A percentile compares a stretch with the other conserved stretches of the same genome.
Evolutionary conservation across 164 flowering plant genomes (phyloP).

Genomic region (Liriodendron chinense): DNA sequence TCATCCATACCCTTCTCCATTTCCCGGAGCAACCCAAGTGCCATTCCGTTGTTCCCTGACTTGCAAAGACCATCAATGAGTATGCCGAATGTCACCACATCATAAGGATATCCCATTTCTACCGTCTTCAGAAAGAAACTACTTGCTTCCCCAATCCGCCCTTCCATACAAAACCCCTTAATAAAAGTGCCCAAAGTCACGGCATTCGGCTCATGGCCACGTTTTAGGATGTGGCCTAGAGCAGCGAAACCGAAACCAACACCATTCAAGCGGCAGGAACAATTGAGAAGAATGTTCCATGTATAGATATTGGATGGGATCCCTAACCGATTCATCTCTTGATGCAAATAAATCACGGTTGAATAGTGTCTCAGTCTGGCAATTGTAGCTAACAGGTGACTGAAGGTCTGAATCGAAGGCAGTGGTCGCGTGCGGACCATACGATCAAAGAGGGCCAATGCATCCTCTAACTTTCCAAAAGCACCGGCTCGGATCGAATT

Average conservation of each 20-base stretch:
- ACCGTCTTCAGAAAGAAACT: background rate
- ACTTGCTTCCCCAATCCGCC: background rate
- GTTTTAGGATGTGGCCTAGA: constrained; percentile 14
- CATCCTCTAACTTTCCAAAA: too few relatives aligned
- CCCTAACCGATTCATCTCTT: background rate
- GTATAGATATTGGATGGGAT: constrained; percentile 1
- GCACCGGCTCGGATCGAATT: too few relatives aligned
- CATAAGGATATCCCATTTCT: constrained; percentile 3
- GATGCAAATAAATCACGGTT: background rate
- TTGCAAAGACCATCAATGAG: constrained; percentile 25
- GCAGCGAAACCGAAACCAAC: constrained; percentile 10
- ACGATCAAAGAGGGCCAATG: background rate
- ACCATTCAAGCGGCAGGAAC: constrained; percentile 7
- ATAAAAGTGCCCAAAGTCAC: constrained; percentile 8
- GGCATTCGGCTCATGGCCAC: constrained; percentile 3
- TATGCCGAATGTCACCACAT: constrained; percentile 13
- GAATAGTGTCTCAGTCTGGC: constrained; percentile 3
- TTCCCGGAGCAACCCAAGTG: constrained; percentile 7
- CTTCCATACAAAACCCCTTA: constrained; percentile 9
- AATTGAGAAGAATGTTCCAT: constrained; percentile 15
- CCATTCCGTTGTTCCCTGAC: background rate
- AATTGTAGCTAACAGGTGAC: background rate
- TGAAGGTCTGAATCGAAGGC: constrained; percentile 4
- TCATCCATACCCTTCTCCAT: background rate
- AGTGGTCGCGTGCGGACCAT: background rate